Percentiles rank a stretch among this genome's conserved stretches.
Evolutionary conservation across 78 protist species (phyloP).

Genomic region (Dictyostelium discoideum): DNA sequence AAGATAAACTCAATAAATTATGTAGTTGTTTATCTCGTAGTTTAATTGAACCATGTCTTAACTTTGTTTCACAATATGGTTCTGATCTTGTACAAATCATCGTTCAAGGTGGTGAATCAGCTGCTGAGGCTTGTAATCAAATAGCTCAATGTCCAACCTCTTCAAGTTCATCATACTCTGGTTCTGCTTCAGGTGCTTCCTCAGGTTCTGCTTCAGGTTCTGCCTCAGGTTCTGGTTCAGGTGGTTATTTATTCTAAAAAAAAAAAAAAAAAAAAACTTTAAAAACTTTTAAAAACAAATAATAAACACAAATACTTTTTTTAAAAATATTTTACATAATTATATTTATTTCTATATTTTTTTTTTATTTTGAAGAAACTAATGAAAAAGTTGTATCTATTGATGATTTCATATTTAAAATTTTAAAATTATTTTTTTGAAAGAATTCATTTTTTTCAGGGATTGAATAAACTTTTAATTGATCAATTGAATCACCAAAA

Average conservation of each 20-base stretch:
- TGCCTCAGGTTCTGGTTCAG: background rate
- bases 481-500: background rate
- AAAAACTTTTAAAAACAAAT: background rate
- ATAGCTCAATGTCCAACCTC: background rate
- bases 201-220: background rate
- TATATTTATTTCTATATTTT: no score
- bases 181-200: background rate
- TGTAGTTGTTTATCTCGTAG: background rate
- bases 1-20: background rate
- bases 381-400: slow-evolving; percentile 59
- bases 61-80: background rate
- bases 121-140: background rate
- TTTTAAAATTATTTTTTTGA: background rate
- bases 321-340: background rate
- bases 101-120: background rate
- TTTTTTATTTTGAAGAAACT: background rate
- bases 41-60: background rate
- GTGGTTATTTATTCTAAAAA: background rate
- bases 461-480: slow-evolving; percentile 29
- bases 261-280: no score
- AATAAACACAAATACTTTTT: no score
- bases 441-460: slow-evolving; percentile 10
- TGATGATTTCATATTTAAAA: slow-evolving; percentile 8
- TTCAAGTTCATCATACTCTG: background rate
- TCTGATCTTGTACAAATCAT: background rate